Conservation (phyloP, 2,329 filamentous ascomycete species). For the Zasmidium cellare region DNA sequence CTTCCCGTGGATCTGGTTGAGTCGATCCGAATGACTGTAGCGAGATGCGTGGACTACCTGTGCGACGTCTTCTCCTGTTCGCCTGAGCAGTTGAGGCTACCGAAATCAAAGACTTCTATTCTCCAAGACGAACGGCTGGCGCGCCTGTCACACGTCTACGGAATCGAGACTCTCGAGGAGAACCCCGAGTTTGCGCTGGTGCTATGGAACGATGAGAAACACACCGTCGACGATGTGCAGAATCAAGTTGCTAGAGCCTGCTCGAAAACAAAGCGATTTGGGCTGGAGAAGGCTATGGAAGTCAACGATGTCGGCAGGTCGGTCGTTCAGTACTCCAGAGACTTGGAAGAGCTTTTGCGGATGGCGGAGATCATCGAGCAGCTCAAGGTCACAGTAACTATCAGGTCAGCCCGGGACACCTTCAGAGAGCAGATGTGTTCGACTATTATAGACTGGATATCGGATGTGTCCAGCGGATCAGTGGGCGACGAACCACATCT, state of each 20-base stretch:
- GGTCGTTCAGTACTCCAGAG: conserved; percentile 73
- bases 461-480: conserved; percentile 86
- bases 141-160: conserved; percentile 70
- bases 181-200: conserved; percentile 77
- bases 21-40: conserved; percentile 82
- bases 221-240: conserved; percentile 87
- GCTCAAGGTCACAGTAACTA: conserved; percentile 93
- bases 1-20: conserved; percentile 74
- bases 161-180: conserved; percentile 58
- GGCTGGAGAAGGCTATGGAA: conserved; percentile 75
- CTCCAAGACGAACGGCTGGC: conserved; percentile 78
- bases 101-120: conserved; percentile 81
- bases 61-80: conserved; percentile 98
- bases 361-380: conserved; percentile 89
- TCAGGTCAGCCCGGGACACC: conserved; percentile 88
- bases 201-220: conserved; percentile 98
- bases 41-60: conserved; percentile 85
- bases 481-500: conserved; percentile 79
- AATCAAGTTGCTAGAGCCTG: conserved; percentile 91
- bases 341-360: conserved; percentile 70
- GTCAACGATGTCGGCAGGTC: conserved; percentile 86
- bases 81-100: conserved; percentile 85
- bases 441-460: conserved; percentile 94
- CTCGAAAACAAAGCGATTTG: conserved; percentile 67
- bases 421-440: conserved; percentile 98